Conservation (phyloP, 805 yeast genomes). For the Lachancea sp. region DNA sequence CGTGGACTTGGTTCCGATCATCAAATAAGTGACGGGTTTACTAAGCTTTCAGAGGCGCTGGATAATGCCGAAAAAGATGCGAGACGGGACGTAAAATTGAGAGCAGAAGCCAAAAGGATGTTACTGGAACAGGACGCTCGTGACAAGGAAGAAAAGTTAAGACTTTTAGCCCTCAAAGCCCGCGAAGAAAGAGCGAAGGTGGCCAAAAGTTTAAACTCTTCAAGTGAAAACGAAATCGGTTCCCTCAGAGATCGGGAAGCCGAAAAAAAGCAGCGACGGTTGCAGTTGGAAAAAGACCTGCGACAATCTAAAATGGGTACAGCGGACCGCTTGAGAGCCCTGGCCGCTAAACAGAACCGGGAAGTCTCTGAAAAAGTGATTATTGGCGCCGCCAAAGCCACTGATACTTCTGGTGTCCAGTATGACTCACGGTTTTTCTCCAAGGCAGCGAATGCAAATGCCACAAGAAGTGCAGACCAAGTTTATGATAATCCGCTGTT, state of each 20-base stretch:
- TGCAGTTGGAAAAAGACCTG: constrained; percentile 43
- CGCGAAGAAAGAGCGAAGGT: constrained; percentile 30
- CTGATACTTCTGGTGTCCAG: constrained; percentile 36
- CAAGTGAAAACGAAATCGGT: constrained; percentile 3
- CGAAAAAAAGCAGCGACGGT: constrained; percentile 40
- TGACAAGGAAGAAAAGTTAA: constrained; percentile 46
- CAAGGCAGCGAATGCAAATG: constrained; percentile 37
- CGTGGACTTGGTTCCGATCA: constrained; percentile 31
- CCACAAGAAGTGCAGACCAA: constrained; percentile 37
- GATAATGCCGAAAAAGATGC: constrained; percentile 60
- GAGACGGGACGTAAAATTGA: constrained; percentile 46
- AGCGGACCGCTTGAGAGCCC: constrained; percentile 36
- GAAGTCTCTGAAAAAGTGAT: constrained; percentile 53
- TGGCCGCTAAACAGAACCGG: constrained; percentile 42
- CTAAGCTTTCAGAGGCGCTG: constrained; percentile 63
- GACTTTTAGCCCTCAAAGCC: constrained; percentile 44
- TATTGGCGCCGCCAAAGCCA: constrained; percentile 41
- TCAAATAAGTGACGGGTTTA: constrained; percentile 51
- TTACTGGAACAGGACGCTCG: constrained; percentile 44
- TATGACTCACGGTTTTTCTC: constrained; percentile 57
- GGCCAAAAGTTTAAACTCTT: not conserved
- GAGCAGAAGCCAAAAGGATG: constrained; percentile 44
- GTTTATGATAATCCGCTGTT: constrained; percentile 57
- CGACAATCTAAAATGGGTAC: constrained; percentile 40
- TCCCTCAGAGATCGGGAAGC: constrained; percentile 33